Evolutionary conservation across 305 asterid genomes (phyloP).

Genomic region (Petunia hybrid): DNA sequence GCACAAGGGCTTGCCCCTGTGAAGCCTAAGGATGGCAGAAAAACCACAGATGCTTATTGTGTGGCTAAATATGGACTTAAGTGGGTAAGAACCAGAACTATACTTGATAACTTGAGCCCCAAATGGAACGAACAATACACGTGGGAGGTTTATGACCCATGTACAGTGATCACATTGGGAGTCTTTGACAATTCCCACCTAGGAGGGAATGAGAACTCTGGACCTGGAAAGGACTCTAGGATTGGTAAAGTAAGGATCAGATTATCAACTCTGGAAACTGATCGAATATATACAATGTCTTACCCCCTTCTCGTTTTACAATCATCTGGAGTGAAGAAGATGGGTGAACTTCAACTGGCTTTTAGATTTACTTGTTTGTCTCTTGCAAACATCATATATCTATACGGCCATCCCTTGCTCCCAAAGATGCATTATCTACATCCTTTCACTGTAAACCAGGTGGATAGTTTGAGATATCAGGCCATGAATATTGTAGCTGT

Average conservation of each 20-base stretch:
- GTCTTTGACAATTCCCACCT: slow-evolving; percentile 56
- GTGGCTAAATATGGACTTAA: slow-evolving; percentile 65
- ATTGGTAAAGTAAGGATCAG: slow-evolving; percentile 68
- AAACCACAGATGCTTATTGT: slow-evolving; percentile 54
- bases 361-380: slow-evolving; percentile 60
- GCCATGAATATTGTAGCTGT: slow-evolving; percentile 65
- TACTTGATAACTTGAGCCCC: slow-evolving; percentile 47
- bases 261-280: slow-evolving; percentile 59
- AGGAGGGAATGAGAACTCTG: slow-evolving; percentile 42
- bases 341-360: slow-evolving; percentile 65
- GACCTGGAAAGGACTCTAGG: slow-evolving; percentile 45
- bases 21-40: slow-evolving; percentile 49
- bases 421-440: slow-evolving; percentile 74
- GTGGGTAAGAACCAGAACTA: slow-evolving; percentile 61
- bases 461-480: slow-evolving; percentile 60
- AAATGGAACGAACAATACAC: slow-evolving; percentile 68
- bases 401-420: slow-evolving; percentile 55
- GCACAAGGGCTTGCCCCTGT: slow-evolving; percentile 51
- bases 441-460: slow-evolving; percentile 60
- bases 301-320: slow-evolving; percentile 66
- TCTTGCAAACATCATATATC: slow-evolving; percentile 49
- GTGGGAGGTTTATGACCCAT: slow-evolving; percentile 64
- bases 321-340: slow-evolving; percentile 60
- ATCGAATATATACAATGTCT: slow-evolving; percentile 56
- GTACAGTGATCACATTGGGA: slow-evolving; percentile 59